Percentiles rank a stretch among this genome's conserved stretches.
Conservation (phyloP, 2,329 filamentous ascomycete species). For the Paecilomyces sp. region DNA sequence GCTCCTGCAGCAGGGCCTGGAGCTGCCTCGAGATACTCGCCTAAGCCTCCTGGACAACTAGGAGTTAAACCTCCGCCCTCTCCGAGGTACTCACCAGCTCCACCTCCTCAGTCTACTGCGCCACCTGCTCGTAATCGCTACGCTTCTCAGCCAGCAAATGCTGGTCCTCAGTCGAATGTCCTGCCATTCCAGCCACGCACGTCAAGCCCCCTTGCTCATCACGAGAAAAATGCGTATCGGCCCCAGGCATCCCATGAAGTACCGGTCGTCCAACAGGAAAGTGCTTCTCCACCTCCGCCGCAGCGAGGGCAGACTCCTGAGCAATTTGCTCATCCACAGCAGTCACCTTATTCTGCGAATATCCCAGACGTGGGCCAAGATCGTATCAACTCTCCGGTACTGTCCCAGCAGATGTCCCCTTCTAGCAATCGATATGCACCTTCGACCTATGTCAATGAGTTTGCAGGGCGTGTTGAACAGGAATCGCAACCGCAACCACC, state of each 20-base stretch:
- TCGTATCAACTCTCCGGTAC: conserved; percentile 3
- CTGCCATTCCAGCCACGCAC: conserved; percentile 56
- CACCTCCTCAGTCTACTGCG: conserved; percentile 22
- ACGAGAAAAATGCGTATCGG: conserved; percentile 30
- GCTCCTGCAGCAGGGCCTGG: conserved; percentile 20
- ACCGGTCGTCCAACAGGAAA: conserved; percentile 17
- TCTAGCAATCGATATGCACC: conserved; percentile 26
- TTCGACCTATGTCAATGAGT: conserved; percentile 23
- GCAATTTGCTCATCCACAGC: conserved; percentile 2
- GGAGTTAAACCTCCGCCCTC: conserved; percentile 28
- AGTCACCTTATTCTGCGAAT: conserved; percentile 5
- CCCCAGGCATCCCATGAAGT: conserved; percentile 15
- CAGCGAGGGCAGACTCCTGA: conserved; percentile 14
- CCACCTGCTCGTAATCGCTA: conserved; percentile 29
- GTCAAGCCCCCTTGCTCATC: conserved; percentile 57
- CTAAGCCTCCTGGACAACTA: conserved; percentile 28
- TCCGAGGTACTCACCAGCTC: conserved; percentile 40
- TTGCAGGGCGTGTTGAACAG: conserved; percentile 16
- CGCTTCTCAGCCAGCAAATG: conserved; percentile 28
- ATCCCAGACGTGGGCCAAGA: background rate
- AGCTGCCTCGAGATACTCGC: conserved; percentile 34
- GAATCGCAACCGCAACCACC: conserved; percentile 6
- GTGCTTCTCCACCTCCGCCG: conserved; percentile 13
- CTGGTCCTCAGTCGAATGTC: conserved; percentile 18
- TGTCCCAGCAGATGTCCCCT: conserved; percentile 16